Evolutionary conservation across 306 rosid genomes (phyloP), one percentile per base, ranked within the genome.

Genomic region (Datisca glomerata): DNA sequence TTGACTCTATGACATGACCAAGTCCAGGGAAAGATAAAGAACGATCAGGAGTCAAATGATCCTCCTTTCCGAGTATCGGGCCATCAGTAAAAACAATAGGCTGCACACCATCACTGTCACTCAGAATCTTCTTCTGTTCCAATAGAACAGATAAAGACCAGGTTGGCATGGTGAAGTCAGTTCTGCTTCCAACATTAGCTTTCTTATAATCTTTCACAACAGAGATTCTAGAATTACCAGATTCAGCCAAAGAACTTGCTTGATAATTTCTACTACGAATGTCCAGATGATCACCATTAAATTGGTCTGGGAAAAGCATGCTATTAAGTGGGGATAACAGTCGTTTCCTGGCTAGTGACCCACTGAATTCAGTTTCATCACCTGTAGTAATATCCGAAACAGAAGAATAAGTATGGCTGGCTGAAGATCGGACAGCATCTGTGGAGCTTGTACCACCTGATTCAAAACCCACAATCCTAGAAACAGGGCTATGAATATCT

Each of bases 381-480:
- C 64, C 27, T n/a, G 61, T 20, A 20, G 47, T 55, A 57, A 47
- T 55, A 43, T 42, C 50, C 20, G 47, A 42, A 49, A 63, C 41
- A 12, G 71, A 34, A 49, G 84, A 64, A 43, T 32, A 64, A 47
- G 45, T 35, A 54, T 41, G 62, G 57, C 40, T 47, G 43, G 47
- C 67, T 41, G 74, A 38, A 61, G 57, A 53, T 43, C 50, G 51
- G 2, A 47, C 12, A 43, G 40, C 85, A 32, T 33, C 45, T 20
- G 37, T 11, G 61, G 78, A 66, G 61, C 64, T 66, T 33, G 74
- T 48, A 47, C 43, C 74, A 15, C 73, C 70, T 11, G 96, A 68
- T 60, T 75, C 64, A 58, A 89, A 89, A 42, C 98, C 98, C 22
- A 89, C 94, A 66, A 84, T 67, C 80, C 93, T 70, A 39, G 98